Conservation (phyloP, 2,329 filamentous ascomycete genomes). For the Emmonsia crescens region DNA sequence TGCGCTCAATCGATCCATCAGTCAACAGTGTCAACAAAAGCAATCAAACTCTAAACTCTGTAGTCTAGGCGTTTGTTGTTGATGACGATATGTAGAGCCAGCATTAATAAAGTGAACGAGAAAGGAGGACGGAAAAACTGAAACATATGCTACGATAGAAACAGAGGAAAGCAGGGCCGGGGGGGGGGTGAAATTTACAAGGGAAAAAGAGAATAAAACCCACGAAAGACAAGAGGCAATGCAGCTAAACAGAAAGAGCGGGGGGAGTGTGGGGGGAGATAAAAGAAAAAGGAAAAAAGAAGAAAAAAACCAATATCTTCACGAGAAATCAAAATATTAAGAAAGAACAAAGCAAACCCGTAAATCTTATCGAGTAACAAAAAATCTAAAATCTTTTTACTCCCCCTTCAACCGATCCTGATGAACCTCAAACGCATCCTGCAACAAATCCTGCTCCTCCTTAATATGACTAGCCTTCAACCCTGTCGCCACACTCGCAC, state of each 20-base stretch:
- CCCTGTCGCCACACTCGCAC: constrained; percentile 86
- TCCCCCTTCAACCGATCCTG: constrained; percentile 58
- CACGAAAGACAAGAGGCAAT: not conserved
- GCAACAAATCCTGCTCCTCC: constrained; percentile 79
- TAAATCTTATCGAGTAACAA: not conserved
- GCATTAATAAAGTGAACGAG: not conserved
- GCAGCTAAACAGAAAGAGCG: not conserved
- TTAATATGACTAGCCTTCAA: constrained; percentile 78
- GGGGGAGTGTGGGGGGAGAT: no score
- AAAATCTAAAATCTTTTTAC: constrained; percentile 35
- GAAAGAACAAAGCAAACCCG: not conserved
- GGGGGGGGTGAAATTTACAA: no score
- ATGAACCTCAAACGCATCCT: constrained; percentile 51
- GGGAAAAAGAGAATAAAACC: not conserved
- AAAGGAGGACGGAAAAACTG: not conserved
- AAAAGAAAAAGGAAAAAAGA: not conserved
- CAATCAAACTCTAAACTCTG: no score
- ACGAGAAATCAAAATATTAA: not conserved
- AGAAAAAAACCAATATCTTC: not conserved
- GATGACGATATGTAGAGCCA: not conserved
- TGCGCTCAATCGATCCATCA: no score
- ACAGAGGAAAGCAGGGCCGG: no score
- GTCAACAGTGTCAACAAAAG: no score
- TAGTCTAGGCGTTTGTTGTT: not conserved
- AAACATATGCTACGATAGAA: not conserved